A percentile compares a stretch with the other conserved stretches of the same genome.
These are phyloP conservation scores for Phytopythium helicoides DNA, from an alignment of 352 stramenopile species.

Conservation along the genomic window DNA sequence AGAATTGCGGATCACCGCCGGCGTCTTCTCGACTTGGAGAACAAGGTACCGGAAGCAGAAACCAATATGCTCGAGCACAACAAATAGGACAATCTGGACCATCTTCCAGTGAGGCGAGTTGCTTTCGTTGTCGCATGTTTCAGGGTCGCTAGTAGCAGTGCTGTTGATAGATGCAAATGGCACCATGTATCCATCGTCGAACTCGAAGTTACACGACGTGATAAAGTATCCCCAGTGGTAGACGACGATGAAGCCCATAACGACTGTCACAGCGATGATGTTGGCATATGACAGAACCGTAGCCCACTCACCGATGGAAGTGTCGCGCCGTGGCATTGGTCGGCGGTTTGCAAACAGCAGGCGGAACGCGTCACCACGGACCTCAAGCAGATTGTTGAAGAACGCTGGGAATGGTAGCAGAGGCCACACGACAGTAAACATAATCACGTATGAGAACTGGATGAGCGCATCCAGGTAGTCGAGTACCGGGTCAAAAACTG, in stretches of 20 bases:
- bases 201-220: conserved; percentile 74
- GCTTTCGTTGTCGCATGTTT: conserved; percentile 43
- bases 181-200: conserved; percentile 67
- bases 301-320: conserved; percentile 79
- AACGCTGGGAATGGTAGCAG: conserved; percentile 84
- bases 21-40: conserved; percentile 73
- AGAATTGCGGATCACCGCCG: conserved; percentile 66
- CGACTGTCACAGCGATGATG: conserved; percentile 81
- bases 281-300: conserved; percentile 85
- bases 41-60: conserved; percentile 87
- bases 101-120: conserved; percentile 52
- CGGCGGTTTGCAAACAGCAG: conserved; percentile 76
- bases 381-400: conserved; percentile 85
- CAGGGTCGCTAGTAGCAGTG: conserved; percentile 25
- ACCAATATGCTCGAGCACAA: conserved; percentile 76
- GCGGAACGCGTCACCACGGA: conserved; percentile 80
- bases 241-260: conserved; percentile 77
- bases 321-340: conserved; percentile 80
- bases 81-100: conserved; percentile 80
- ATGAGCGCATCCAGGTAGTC: conserved; percentile 89
- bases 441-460: conserved; percentile 89
- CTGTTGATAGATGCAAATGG: conserved; percentile 61
- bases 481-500: conserved; percentile 78
- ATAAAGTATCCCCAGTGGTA: conserved; percentile 85
- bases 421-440: conserved; percentile 91